These are phyloP conservation scores for Quercus berberidifolia DNA, from an alignment of 306 rosid genomes.

Conservation along the genomic window DNA sequence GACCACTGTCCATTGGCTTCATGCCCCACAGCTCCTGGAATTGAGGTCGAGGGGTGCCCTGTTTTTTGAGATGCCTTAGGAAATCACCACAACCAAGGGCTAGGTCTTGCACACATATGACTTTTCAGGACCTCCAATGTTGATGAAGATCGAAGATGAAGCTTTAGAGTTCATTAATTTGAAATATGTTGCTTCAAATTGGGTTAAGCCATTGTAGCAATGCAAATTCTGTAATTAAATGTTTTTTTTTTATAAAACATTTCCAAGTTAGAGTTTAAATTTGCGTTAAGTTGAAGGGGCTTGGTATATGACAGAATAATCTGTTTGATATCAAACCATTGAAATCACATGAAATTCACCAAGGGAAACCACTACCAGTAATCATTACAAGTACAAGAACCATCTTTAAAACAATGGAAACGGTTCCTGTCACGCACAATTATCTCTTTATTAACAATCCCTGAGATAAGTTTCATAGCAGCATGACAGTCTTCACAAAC, in stretches of 20 bases:
- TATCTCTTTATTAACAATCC: conserved; percentile 32
- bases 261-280: neutral
- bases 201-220: neutral
- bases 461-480: conserved; percentile 39
- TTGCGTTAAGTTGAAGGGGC: neutral
- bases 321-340: neutral
- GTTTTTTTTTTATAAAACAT: neutral
- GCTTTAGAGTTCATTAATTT: neutral
- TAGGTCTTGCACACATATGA: too few relatives aligned
- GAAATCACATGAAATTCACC: neutral
- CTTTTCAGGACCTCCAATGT: neutral
- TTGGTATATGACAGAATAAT: neutral
- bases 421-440: conserved; percentile 42
- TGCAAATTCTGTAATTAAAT: neutral
- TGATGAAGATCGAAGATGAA: neutral
- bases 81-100: neutral
- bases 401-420: conserved; percentile 47
- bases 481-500: conserved; percentile 60
- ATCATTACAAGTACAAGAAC: conserved; percentile 45
- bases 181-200: neutral
- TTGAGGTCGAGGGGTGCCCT: conserved; percentile 48
- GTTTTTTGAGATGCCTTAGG: conserved; percentile 1
- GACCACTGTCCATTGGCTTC: conserved; percentile 60
- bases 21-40: conserved; percentile 74
- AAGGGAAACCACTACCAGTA: conserved; percentile 32